phyloP scores from a whole-genome alignment of 345 rosid species.

The Capsella bursapastoris region DNA sequence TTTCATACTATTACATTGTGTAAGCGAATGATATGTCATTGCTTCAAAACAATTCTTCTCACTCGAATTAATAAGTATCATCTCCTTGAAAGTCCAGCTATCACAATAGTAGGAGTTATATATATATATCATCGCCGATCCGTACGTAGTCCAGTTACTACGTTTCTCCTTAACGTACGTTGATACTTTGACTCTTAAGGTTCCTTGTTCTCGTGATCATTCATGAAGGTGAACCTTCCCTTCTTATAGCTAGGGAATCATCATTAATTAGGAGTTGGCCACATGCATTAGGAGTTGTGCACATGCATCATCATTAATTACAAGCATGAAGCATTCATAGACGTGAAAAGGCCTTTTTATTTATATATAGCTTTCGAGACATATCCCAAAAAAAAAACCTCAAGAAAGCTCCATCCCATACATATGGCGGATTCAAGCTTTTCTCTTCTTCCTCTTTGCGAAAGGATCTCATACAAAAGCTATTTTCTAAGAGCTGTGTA shows the following conservation, averaged over 20 bases:
- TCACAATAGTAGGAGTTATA: neutral
- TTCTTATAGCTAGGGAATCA: neutral
- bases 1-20: too few species aligned
- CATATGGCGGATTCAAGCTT: conserved; percentile 38
- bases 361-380: neutral
- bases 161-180: neutral
- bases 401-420: conserved; percentile 17
- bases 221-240: neutral
- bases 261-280: neutral
- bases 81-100: neutral
- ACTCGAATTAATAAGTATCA: neutral
- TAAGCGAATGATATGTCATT: too few species aligned
- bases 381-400: neutral
- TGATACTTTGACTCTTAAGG: neutral
- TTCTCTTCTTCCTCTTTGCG: conserved; percentile 29
- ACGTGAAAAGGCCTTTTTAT: neutral
- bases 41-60: neutral
- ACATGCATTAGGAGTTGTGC: neutral
- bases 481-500: conserved; percentile 20
- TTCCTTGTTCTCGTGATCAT: neutral
- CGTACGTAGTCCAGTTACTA: neutral
- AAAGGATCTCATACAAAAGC: conserved; percentile 25
- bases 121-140: neutral
- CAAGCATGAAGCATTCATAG: neutral
- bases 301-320: too few species aligned